These are phyloP conservation scores for Fraxinus sp. DNA, from an alignment of 305 asterid genomes.

Conservation along the genomic window DNA sequence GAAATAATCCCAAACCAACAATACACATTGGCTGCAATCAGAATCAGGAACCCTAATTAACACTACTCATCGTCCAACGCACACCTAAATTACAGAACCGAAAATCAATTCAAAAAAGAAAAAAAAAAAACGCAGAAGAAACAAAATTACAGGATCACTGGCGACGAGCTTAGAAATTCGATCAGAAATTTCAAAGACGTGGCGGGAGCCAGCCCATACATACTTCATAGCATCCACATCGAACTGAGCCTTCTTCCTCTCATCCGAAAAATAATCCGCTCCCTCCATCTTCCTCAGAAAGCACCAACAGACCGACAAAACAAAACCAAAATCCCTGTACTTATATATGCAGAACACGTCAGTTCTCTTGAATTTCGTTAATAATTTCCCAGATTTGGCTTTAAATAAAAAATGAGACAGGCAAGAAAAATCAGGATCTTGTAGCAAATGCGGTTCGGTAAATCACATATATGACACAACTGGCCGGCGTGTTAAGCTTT, in stretches of 20 bases:
- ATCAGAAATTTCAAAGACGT: slow-evolving; percentile 61
- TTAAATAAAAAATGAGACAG: background rate
- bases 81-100: background rate
- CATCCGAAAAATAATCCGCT: slow-evolving; percentile 72
- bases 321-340: background rate
- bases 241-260: slow-evolving; percentile 83
- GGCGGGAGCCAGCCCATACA: slow-evolving; percentile 93
- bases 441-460: background rate
- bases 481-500: background rate
- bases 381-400: background rate
- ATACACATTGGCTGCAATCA: background rate
- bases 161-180: slow-evolving; percentile 96
- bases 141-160: slow-evolving; percentile 64
- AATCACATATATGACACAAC: background rate
- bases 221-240: slow-evolving; percentile 86
- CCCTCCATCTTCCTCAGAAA: slow-evolving; percentile 35
- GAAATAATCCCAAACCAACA: background rate
- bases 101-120: slow-evolving; percentile 8
- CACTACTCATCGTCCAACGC: background rate
- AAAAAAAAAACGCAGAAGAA: slow-evolving; percentile 1
- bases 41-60: background rate
- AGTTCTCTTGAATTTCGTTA: background rate
- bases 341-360: background rate
- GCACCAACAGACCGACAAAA: background rate
- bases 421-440: background rate